phyloP scores from a whole-genome alignment of 2,329 filamentous ascomycete genomes.

The Pseudocercospora pini-densiflorae region DNA sequence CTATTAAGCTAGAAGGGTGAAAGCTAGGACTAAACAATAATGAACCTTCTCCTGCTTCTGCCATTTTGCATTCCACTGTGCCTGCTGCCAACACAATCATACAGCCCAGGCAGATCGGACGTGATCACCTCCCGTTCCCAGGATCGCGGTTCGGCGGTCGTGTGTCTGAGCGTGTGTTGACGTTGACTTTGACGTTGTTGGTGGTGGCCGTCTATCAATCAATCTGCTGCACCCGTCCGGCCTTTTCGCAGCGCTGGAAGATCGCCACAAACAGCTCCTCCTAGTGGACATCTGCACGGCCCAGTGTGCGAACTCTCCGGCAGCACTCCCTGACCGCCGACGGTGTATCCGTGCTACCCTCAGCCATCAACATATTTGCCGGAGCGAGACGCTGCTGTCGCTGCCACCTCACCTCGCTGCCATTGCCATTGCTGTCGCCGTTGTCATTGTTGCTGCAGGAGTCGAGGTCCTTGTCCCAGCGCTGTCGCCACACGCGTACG shows the following conservation, averaged over 20 bases:
- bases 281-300: neutral
- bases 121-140: neutral
- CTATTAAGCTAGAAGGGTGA: neutral
- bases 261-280: neutral
- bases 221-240: neutral
- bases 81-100: neutral
- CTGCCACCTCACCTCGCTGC: neutral
- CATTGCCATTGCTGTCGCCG: neutral
- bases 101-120: neutral
- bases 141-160: neutral
- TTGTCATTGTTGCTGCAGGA: neutral
- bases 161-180: neutral
- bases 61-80: neutral
- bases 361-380: constrained; percentile 14
- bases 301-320: neutral
- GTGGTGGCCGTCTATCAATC: neutral
- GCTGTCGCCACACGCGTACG: neutral
- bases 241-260: neutral
- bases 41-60: neutral
- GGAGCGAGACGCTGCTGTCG: neutral
- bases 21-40: neutral
- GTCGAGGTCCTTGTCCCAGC: neutral
- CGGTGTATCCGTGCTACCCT: constrained; percentile 7
- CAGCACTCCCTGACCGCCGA: constrained; percentile 8
- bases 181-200: neutral